Evolutionary conservation across 805 yeast species (phyloP).

Genomic region (Candida golubevii): DNA sequence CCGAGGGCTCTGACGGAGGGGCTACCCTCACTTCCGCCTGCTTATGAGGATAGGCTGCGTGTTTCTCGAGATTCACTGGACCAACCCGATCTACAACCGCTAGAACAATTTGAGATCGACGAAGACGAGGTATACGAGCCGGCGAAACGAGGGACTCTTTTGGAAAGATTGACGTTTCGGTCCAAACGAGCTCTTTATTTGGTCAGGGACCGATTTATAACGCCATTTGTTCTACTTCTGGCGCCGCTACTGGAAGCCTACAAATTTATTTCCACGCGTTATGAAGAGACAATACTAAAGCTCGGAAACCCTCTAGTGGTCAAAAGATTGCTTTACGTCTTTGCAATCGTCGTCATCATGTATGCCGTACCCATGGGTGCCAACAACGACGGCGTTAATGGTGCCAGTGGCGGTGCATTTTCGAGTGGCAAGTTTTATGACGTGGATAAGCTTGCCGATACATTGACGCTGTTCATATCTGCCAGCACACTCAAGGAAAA

Average conservation of each 20-base stretch:
- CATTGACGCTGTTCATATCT: slow-evolving; percentile 49
- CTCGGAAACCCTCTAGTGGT: slow-evolving; percentile 86
- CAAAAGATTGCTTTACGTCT: slow-evolving; percentile 68
- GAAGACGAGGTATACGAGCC: slow-evolving; percentile 23
- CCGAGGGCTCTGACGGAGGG: slow-evolving; percentile 1
- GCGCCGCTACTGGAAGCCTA: slow-evolving; percentile 53
- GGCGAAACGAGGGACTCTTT: slow-evolving; percentile 19
- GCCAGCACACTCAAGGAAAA: slow-evolving; percentile 56
- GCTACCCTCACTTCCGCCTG: slow-evolving; percentile 11
- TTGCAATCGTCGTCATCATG: slow-evolving; percentile 55
- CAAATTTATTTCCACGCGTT: slow-evolving; percentile 35
- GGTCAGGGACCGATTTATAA: slow-evolving; percentile 34
- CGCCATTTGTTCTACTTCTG: slow-evolving; percentile 41
- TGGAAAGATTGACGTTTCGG: slow-evolving; percentile 36
- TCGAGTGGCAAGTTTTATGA: slow-evolving; percentile 60
- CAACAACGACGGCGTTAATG: slow-evolving; percentile 35
- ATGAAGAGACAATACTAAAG: slow-evolving; percentile 56
- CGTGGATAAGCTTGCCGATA: slow-evolving; percentile 45
- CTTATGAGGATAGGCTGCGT: slow-evolving; percentile 4
- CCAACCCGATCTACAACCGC: slow-evolving; percentile 2
- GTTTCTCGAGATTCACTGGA: background rate
- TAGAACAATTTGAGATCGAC: slow-evolving; percentile 37
- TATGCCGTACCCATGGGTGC: slow-evolving; percentile 59
- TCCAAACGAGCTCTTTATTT: slow-evolving; percentile 32
- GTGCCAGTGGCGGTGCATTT: slow-evolving; percentile 39